Conservation (phyloP, 345 rosid genomes). For the Eucalyptus pauciflora region DNA sequence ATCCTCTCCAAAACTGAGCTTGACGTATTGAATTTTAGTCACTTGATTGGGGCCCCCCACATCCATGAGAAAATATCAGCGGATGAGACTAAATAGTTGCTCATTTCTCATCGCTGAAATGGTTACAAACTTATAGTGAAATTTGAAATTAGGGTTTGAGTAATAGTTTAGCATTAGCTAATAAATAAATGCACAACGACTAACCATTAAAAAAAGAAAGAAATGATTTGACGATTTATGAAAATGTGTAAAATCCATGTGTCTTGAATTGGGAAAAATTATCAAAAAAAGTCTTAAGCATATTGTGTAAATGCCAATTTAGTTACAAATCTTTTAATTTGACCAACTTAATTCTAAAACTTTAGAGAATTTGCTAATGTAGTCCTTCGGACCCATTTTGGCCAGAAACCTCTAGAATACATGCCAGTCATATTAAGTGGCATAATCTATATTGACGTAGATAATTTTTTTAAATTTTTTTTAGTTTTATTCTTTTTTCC, state of each 20-base stretch:
- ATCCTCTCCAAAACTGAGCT: not conserved
- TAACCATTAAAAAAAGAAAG: not conserved
- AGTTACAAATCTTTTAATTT: fast-evolving
- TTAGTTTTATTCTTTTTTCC: not conserved
- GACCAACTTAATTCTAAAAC: not conserved
- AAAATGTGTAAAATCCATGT: not conserved
- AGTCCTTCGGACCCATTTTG: not conserved
- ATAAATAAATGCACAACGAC: not conserved
- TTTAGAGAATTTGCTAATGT: not conserved
- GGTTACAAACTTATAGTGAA: not conserved
- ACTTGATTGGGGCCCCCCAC: not conserved
- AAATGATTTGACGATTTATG: not conserved
- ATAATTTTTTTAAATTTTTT: not conserved
- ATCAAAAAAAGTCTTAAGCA: not conserved
- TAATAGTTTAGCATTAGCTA: not conserved
- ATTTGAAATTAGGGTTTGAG: not conserved
- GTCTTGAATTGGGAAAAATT: not conserved
- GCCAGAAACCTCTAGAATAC: not conserved
- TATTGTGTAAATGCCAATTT: not conserved
- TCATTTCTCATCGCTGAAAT: not conserved
- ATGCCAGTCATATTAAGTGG: not conserved
- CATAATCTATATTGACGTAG: fast-evolving
- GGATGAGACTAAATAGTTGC: not conserved
- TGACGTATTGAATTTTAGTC: not conserved
- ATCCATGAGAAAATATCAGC: not conserved